A percentile compares a stretch with the other conserved stretches of the same genome.
Conservation (phyloP, 306 rosid species). For the Ceratonia siliqua region DNA sequence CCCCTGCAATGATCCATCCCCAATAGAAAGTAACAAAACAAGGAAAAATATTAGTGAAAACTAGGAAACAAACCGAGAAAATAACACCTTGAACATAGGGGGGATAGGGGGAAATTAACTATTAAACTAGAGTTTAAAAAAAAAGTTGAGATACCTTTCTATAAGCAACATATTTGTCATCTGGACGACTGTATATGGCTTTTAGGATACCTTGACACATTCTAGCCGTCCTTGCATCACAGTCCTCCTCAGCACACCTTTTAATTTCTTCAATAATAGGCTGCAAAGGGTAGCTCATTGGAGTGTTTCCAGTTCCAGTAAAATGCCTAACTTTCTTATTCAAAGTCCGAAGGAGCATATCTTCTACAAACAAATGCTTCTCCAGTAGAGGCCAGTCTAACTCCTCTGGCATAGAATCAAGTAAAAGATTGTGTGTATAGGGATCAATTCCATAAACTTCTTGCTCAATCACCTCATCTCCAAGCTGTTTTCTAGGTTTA, state of each 20-base stretch:
- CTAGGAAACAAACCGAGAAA: conserved; percentile 20
- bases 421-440: conserved; percentile 93
- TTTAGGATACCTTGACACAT: conserved; percentile 80
- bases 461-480: conserved; percentile 89
- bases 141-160: conserved; percentile 78
- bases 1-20: conserved; percentile 65
- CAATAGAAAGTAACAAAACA: conserved; percentile 31
- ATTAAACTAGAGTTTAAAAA: too few relatives aligned
- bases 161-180: conserved; percentile 96
- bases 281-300: conserved; percentile 76
- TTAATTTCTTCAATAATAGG: conserved; percentile 83
- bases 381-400: conserved; percentile 77
- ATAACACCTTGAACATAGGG: not conserved
- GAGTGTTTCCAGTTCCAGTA: conserved; percentile 85
- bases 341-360: conserved; percentile 75
- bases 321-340: conserved; percentile 79
- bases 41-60: too few relatives aligned
- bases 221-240: conserved; percentile 58
- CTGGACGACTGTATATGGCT: conserved; percentile 78
- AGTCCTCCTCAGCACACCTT: conserved; percentile 59
- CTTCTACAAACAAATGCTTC: conserved; percentile 89
- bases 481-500: conserved; percentile 95
- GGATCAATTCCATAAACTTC: conserved; percentile 99
- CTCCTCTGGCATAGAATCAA: conserved; percentile 93
- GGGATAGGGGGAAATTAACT: not conserved